These are phyloP conservation scores for Helotiales sp. DNA, from an alignment of 2,329 filamentous ascomycete genomes.

Conservation along the genomic window DNA sequence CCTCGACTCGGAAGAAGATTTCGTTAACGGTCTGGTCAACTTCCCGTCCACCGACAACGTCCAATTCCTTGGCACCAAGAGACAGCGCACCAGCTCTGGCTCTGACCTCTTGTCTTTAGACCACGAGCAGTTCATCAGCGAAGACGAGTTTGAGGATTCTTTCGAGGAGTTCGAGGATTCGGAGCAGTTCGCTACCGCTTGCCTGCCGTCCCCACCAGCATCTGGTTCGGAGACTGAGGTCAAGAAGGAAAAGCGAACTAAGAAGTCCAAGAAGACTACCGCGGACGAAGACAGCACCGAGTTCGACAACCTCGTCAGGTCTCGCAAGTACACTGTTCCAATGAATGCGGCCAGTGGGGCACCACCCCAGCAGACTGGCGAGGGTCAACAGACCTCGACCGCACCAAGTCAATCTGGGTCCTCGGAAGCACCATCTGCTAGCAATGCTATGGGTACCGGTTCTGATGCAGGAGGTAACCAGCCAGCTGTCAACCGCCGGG, in stretches of 20 bases:
- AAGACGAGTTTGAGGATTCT: slow-evolving; percentile 74
- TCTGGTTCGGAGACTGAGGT: slow-evolving; percentile 50
- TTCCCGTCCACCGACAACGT: slow-evolving; percentile 61
- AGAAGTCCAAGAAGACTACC: slow-evolving; percentile 51
- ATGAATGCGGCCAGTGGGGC: slow-evolving; percentile 34
- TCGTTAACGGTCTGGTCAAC: slow-evolving; percentile 72
- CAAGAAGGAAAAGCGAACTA: slow-evolving; percentile 57
- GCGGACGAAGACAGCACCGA: slow-evolving; percentile 36
- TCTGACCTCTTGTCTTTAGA: slow-evolving; percentile 68
- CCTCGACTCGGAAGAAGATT: slow-evolving; percentile 88
- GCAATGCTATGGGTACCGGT: slow-evolving; percentile 43
- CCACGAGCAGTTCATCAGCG: slow-evolving; percentile 75
- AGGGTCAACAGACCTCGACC: slow-evolving; percentile 30
- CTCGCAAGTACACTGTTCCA: slow-evolving; percentile 36
- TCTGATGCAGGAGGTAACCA: slow-evolving; percentile 39
- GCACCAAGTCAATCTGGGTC: slow-evolving; percentile 44
- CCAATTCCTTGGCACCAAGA: slow-evolving; percentile 63
- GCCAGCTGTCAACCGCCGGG: slow-evolving; percentile 78
- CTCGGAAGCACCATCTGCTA: slow-evolving; percentile 40
- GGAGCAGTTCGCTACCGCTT: slow-evolving; percentile 58
- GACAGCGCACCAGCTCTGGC: slow-evolving; percentile 67
- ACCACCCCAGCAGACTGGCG: slow-evolving; percentile 29
- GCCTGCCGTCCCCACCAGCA: slow-evolving; percentile 62
- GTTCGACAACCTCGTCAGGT: slow-evolving; percentile 36
- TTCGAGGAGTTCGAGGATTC: slow-evolving; percentile 74